Evolutionary conservation across 495 filamentous ascomycete species (phyloP).

Genomic region (Pseudomonodictys pantanalensis): DNA sequence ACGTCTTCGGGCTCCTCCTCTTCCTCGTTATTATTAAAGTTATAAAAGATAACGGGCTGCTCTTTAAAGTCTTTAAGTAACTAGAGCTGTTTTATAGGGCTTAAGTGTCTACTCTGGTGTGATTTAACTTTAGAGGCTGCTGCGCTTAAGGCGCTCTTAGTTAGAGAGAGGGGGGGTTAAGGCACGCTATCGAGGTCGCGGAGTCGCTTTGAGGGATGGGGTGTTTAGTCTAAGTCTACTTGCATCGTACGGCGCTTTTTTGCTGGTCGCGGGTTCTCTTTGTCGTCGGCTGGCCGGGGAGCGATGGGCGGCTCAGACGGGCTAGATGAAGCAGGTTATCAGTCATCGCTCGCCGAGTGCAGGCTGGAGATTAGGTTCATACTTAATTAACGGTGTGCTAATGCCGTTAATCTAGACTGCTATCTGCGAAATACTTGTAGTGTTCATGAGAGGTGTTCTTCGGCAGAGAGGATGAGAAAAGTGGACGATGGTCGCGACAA

Average conservation of each 20-base stretch:
- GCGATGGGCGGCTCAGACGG: background rate
- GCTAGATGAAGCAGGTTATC: background rate
- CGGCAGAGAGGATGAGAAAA: too few species aligned
- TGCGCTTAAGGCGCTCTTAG: constrained; percentile 7
- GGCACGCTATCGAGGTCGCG: background rate
- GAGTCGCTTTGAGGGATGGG: background rate
- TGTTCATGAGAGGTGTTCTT: too few species aligned
- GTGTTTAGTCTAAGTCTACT: background rate
- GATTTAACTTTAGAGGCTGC: constrained; percentile 14
- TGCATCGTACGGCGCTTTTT: constrained; percentile 8
- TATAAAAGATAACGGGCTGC: constrained; percentile 10
- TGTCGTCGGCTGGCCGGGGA: constrained; percentile 6
- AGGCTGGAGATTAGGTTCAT: too few species aligned
- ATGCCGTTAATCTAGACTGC: too few species aligned
- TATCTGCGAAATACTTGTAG: too few species aligned
- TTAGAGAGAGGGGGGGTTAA: constrained; percentile 5
- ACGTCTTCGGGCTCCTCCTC: constrained; percentile 7
- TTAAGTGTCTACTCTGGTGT: constrained; percentile 14
- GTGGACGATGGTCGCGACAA: too few species aligned
- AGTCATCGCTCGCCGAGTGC: too few species aligned
- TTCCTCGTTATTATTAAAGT: constrained; percentile 15
- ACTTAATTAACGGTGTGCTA: too few species aligned
- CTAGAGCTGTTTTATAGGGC: constrained; percentile 8
- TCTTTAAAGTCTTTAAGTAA: constrained; percentile 6
- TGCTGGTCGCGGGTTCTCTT: constrained; percentile 8